phyloP scores from a whole-genome alignment of 495 filamentous ascomycete genomes.

The Aspergillus sclerotioniger region DNA sequence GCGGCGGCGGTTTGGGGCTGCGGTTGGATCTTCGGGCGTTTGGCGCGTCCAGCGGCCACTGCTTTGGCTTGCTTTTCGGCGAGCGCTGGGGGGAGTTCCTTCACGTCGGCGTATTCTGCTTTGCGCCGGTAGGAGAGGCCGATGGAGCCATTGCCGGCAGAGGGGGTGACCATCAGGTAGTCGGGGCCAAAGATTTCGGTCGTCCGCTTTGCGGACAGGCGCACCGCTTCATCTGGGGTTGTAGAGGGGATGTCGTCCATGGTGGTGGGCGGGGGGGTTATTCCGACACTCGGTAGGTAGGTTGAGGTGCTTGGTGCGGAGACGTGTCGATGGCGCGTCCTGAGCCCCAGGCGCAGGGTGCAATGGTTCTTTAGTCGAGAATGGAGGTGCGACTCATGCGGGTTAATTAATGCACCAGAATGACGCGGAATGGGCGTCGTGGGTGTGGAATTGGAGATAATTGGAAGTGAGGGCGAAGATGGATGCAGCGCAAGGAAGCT shows the following conservation, averaged over 20 bases:
- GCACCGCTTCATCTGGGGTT: slow-evolving; percentile 46
- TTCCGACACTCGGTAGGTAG: background rate
- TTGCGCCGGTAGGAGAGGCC: slow-evolving; percentile 61
- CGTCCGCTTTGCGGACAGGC: slow-evolving; percentile 65
- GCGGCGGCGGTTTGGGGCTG: slow-evolving; percentile 23
- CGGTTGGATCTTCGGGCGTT: slow-evolving; percentile 49
- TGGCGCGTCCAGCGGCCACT: slow-evolving; percentile 53
- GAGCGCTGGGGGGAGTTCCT: slow-evolving; percentile 77
- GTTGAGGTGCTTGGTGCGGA: background rate
- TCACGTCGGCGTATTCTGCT: slow-evolving; percentile 79
- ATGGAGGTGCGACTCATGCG: background rate
- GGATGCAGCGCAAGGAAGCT: slow-evolving; percentile 4
- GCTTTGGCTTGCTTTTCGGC: slow-evolving; percentile 80
- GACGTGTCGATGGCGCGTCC: slow-evolving; percentile 12
- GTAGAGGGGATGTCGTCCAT: slow-evolving; percentile 38
- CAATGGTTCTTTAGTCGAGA: background rate
- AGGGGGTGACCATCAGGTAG: slow-evolving; percentile 53
- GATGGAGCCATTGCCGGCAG: slow-evolving; percentile 43
- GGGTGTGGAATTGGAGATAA: slow-evolving; percentile 5
- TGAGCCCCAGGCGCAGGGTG: background rate
- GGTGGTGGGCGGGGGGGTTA: background rate
- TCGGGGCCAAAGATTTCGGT: slow-evolving; percentile 60
- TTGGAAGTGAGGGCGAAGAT: background rate
- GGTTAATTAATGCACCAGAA: background rate
- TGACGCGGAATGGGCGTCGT: background rate